These are phyloP conservation scores for Trametes cinnabarina DNA, from an alignment of 768 basidiomycete genomes.

Conservation along the genomic window DNA sequence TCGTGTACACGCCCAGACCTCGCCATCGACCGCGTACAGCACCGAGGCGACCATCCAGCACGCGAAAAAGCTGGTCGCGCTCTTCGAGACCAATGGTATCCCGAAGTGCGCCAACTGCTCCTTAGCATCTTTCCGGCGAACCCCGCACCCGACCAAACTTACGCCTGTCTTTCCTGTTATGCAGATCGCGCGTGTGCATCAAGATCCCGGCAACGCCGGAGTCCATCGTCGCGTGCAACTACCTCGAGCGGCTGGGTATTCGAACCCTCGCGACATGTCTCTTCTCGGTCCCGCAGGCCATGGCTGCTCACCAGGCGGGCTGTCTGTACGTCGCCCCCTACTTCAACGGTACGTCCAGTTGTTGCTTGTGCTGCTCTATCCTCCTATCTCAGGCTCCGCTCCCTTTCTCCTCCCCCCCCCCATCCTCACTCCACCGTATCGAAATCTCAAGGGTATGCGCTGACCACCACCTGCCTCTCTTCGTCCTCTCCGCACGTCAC, in stretches of 20 bases:
- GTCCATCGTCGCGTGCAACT: slow-evolving; percentile 47
- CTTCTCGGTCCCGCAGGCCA: slow-evolving; percentile 54
- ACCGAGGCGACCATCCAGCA: slow-evolving; percentile 42
- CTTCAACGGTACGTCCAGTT: slow-evolving; percentile 44
- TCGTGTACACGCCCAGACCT: slow-evolving; percentile 45
- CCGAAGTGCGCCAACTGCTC: slow-evolving; percentile 31
- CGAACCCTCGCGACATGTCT: slow-evolving; percentile 54
- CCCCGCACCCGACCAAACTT: background rate
- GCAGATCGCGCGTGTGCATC: slow-evolving; percentile 50
- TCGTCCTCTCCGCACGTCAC: too few species aligned
- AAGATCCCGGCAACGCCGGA: slow-evolving; percentile 59
- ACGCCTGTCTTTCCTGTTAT: background rate
- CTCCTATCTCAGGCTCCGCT: background rate
- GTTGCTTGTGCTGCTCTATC: background rate
- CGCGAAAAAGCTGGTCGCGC: slow-evolving; percentile 39
- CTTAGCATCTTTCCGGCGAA: background rate
- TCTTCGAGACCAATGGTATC: slow-evolving; percentile 44
- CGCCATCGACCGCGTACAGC: slow-evolving; percentile 42
- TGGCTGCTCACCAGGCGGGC: slow-evolving; percentile 51
- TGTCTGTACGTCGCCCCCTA: slow-evolving; percentile 56
- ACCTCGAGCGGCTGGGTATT: slow-evolving; percentile 45
- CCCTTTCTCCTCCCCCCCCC: background rate
- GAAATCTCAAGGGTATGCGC: too few species aligned
- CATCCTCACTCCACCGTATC: background rate
- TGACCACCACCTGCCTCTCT: too few species aligned